Base-by-base conservation (phyloP, 164 flowering plant genomes). In the Litsea cubeba region DNA sequence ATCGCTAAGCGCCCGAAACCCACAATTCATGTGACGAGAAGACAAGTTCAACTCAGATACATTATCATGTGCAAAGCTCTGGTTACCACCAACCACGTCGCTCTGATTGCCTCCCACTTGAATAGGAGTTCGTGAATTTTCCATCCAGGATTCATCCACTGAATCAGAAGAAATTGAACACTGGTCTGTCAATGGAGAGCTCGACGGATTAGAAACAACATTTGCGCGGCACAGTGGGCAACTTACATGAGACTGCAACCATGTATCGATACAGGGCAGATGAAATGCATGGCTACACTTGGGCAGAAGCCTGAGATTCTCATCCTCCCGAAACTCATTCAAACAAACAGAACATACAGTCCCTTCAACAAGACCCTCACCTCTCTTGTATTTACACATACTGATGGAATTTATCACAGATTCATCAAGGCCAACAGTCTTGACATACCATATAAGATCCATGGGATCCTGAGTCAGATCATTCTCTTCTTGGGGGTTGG, bases 201-300 rank as follows among this genome's bases (percentile, higher is more conserved):
- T 71, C 69, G 65, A 74, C 22, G 50, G 76, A 32, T 20, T 40
- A 3, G 74, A 18, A 0, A 87, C 81, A 28, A 90, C 83, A 2
- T 60, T 69, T 0, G 90, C 87, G 8, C 93, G 89, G 75, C 95
- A 91, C 12, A 87, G 7, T 0, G 95, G 95, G 72, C 95, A 91
- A 73, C 78, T 91, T 22, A 80, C 83, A 76, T 89, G 90, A 5
- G 89, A 83, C 71, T 81, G 75, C 28, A 91, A 71, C 93, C 95
- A 91, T 23, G 90, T 87, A 76, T 91, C 95, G 64, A 91, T 88
- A 69, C 95, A 91, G 35, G 80, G 66, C 23, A 83, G 69, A 54
- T 91, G 95, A 76, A 91, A 91, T 14, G 95, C 91, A 65, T 91
- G 95, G 74, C 81, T 82, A 75, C 93, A 91, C 74, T 91, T 89